Base-by-base conservation (phyloP, 257 asterid species). In the Echium plantagineum region DNA sequence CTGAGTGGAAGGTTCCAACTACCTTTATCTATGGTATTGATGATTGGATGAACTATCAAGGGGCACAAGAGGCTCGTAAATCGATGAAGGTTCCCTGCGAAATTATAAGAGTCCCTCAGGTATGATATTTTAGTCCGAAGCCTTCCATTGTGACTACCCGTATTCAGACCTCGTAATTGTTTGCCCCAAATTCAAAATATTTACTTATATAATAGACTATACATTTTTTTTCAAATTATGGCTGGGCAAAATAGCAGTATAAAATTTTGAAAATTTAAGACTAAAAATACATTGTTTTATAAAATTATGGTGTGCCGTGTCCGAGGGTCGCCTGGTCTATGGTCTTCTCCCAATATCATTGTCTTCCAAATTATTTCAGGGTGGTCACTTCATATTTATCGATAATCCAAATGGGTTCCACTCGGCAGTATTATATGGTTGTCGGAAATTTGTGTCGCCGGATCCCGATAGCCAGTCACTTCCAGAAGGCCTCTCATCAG, bases 1-100 rank as follows among this genome's bases (percentile, higher is more conserved):
- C 91, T 1, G 94, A 84, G 20, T 87, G 90, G 94, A 87, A 81
- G 76, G 94, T 87, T 63, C 91, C 96, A 8, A 87, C 89, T 6
- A 67, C 94, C 28, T 87, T 87, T 73, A 87, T 87, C n/a, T 87
- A 87, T 61, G 95, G 95, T 49, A 15, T 68, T 66, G 70, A 87
- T 57, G 95, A 87, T 75, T 87, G 95, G 95, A 87, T 87, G 95
- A 72, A 76, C 66, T 87, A 80, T 72, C 59, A 77, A 78, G 94
- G 89, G 58, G 94, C 96, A 6, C 81, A 77, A 66, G 82, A 77
- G 60, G 90, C 90, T 42, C 86, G 91, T 31, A 78, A 82, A 75
- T 63, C 65, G 30, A 84, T 82, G 96, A 82, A 79, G 65, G 89
- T 82, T 64, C 96, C 87, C 1, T 84, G 89, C 52, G 94, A 87